These are phyloP conservation scores for Colletotrichum sp. DNA, from an alignment of 2,329 filamentous ascomycete species.

Conservation along the genomic window DNA sequence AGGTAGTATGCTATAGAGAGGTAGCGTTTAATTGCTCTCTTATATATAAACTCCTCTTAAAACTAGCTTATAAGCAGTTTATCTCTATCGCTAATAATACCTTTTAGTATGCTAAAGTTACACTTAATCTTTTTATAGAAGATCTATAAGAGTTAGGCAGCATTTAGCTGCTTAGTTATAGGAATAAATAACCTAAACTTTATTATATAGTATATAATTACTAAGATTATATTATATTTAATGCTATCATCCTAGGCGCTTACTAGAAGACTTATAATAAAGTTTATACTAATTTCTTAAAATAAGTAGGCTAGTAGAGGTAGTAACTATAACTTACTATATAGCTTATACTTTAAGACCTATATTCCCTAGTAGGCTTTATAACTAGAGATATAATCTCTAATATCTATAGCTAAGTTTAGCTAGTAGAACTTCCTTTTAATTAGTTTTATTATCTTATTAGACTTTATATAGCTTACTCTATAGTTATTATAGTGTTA, in stretches of 20 bases:
- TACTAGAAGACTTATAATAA: not conserved
- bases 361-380: not conserved
- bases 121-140: not conserved
- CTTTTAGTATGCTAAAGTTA: not conserved
- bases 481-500: not conserved
- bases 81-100: not conserved
- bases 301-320: fast-evolving
- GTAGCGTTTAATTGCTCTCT: not conserved
- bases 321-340: not conserved
- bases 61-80: not conserved
- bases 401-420: not conserved
- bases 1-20: not conserved
- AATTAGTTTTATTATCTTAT: not conserved
- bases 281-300: not conserved
- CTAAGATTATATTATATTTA: not conserved
- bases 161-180: not conserved
- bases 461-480: not conserved
- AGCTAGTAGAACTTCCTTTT: not conserved
- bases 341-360: not conserved
- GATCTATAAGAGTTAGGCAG: not conserved
- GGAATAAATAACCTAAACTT: not conserved
- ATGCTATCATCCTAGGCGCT: not conserved
- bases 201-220: not conserved
- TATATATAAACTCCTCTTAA: not conserved
- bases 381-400: not conserved